These are phyloP conservation scores for Cornus florida DNA, from an alignment of 148 eudicot species.

Conservation along the genomic window DNA sequence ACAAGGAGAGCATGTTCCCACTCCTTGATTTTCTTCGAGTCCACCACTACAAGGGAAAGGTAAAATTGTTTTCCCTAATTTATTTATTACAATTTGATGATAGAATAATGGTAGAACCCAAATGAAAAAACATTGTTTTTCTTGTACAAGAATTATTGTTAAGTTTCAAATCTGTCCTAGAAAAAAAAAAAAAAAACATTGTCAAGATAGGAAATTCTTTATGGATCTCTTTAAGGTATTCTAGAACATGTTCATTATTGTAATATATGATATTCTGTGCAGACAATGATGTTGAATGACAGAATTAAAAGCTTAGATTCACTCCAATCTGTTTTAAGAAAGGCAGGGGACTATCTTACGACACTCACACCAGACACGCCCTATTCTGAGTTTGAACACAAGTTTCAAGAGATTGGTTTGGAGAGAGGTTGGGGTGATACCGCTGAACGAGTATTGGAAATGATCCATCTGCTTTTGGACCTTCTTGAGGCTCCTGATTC, in stretches of 20 bases:
- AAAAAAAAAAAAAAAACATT: too few species aligned
- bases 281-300: constrained; percentile 96
- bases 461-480: constrained; percentile 81
- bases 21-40: constrained; percentile 80
- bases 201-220: too few species aligned
- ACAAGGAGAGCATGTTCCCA: constrained; percentile 94
- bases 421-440: constrained; percentile 99
- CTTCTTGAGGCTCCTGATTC: constrained; percentile 98
- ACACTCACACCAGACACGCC: constrained; percentile 72
- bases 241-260: background rate
- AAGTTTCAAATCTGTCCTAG: too few species aligned
- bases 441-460: constrained; percentile 77
- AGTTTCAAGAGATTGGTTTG: constrained; percentile 86
- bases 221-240: too few species aligned
- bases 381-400: constrained; percentile 75
- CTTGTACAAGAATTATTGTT: too few species aligned
- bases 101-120: too few species aligned
- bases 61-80: constrained; percentile 10
- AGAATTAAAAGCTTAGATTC: constrained; percentile 68
- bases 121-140: too few species aligned
- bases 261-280: constrained; percentile 15
- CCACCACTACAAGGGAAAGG: constrained; percentile 95
- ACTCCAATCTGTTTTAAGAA: constrained; percentile 69
- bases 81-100: too few species aligned
- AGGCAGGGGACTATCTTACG: constrained; percentile 79